Conservation (phyloP, 1,284 basidiomycete genomes). For the Sphagnurus paluster region DNA sequence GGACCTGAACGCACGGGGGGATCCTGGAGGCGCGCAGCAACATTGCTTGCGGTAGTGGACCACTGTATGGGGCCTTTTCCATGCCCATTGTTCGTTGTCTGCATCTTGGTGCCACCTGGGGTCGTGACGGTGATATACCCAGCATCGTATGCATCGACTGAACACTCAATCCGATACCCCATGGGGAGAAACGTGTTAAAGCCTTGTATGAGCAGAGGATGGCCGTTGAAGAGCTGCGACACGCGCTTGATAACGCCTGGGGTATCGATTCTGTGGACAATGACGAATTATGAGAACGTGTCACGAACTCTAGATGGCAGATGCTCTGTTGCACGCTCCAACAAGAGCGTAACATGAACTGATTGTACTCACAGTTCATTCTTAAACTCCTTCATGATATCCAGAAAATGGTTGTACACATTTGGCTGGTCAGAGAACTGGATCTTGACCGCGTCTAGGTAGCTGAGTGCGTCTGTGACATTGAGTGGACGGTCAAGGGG, state of each 20-base stretch:
- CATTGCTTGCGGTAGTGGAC: slow-evolving; percentile 28
- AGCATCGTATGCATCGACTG: slow-evolving; percentile 44
- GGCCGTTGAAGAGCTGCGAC: slow-evolving; percentile 89
- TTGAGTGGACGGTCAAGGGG: slow-evolving; percentile 55
- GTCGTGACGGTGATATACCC: slow-evolving; percentile 73
- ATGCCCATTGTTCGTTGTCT: slow-evolving; percentile 44
- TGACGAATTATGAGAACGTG: slow-evolving; percentile 11
- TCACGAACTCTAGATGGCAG: not conserved
- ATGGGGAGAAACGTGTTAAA: slow-evolving; percentile 98
- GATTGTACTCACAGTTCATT: slow-evolving; percentile 69
- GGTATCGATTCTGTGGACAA: slow-evolving; percentile 81
- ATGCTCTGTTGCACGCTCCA: too few species aligned
- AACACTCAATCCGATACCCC: slow-evolving; percentile 91
- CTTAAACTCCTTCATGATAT: slow-evolving; percentile 99
- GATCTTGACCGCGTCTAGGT: slow-evolving; percentile 90
- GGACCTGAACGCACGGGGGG: slow-evolving; percentile 2
- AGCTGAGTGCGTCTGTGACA: slow-evolving; percentile 90
- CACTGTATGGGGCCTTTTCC: slow-evolving; percentile 36
- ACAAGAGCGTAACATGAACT: not conserved
- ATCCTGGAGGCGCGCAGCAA: slow-evolving; percentile 1
- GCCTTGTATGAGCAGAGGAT: slow-evolving; percentile 90
- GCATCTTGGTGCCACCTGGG: slow-evolving; percentile 60
- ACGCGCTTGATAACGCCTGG: slow-evolving; percentile 96
- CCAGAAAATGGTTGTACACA: slow-evolving; percentile 93
- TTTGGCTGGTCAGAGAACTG: slow-evolving; percentile 88